Base-by-base conservation (phyloP, 2,329 filamentous ascomycete species). In the Phaeosphaeria sp. region DNA sequence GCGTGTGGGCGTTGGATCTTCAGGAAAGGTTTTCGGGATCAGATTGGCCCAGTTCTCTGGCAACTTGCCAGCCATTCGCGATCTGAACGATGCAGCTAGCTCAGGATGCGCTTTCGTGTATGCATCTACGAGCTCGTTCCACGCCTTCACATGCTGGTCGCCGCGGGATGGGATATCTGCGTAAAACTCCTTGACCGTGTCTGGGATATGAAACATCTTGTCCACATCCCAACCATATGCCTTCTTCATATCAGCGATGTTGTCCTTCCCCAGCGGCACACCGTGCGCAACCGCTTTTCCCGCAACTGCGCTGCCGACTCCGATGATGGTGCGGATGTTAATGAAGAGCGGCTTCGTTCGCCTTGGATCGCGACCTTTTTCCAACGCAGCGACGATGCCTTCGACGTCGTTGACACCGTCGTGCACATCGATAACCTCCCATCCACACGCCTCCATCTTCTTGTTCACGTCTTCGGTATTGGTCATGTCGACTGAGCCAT, bases 371-470 rank as follows among this genome's bases (percentile, higher is more conserved):
- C 10, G 82, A 72, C 67, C 82, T 20, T 76, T 71, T 41, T 80
- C 72, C 27, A 87, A 71, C 1, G 84, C 83, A 10, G 68, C 50
- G 6, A 85, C 80, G 69, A 85, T 79, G 0, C 69, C 76, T 11
- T 78, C 72, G 1, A 87, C 78, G 42, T 86, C 81, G 59, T 79
- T 82, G 67, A 78, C 85, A 15, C 84, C 85, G 62, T 86, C 81
- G 6, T 78, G 64, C 0, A 87, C 72, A 18, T 86, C 81, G 3
- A 86, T 75, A 0, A 87, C 84, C 20, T 85, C 68, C 83, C 84
- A 87, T 2, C 83, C 83, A 36, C 79, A 83, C 6, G 84, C 84
- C 3, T 78, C 73, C 84, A 87, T 86, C 72, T 87, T 87, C 18
- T 77, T 72, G 55, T 87, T 85, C 64, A 86, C 77, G 46, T 87